Percentiles rank a stretch among this genome's conserved stretches.
Conservation (phyloP, 495 filamentous ascomycete species). For the Annulohypoxylon moriforme region DNA sequence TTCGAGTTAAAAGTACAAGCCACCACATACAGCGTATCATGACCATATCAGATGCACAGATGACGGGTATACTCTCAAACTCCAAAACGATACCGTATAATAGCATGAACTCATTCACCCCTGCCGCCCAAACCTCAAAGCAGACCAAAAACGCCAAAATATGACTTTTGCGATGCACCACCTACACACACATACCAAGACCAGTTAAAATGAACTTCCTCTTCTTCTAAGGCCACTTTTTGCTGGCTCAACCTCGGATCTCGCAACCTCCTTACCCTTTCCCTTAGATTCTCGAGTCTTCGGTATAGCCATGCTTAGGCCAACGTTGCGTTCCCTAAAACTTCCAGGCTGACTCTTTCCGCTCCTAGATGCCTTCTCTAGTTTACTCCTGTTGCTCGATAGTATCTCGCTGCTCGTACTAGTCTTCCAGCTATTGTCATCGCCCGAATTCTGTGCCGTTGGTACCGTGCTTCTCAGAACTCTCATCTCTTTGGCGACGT, state of each 20-base stretch:
- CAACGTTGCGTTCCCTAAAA: conserved; percentile 30
- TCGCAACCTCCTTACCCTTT: conserved; percentile 46
- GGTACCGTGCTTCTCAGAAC: conserved; percentile 62
- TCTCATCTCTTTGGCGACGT: conserved; percentile 86
- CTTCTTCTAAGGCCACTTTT: conserved; percentile 26
- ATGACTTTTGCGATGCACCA: conserved; percentile 12
- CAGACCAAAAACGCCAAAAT: conserved; percentile 35
- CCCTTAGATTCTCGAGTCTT: conserved; percentile 39
- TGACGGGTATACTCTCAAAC: conserved; percentile 19
- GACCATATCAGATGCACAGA: conserved; percentile 16
- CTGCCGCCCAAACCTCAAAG: conserved; percentile 7
- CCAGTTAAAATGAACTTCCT: conserved; percentile 49
- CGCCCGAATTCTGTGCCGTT: conserved; percentile 56
- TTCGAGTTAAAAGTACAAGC: conserved; percentile 29
- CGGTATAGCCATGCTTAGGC: not conserved
- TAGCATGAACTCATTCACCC: conserved; percentile 2
- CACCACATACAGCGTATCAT: conserved; percentile 13
- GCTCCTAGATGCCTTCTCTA: conserved; percentile 17
- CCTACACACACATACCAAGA: not conserved
- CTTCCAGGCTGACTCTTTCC: conserved; percentile 37
- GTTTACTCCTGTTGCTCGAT: conserved; percentile 31
- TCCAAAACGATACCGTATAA: conserved; percentile 7
- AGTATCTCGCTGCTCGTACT: conserved; percentile 34
- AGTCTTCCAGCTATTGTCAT: conserved; percentile 47
- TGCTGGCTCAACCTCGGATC: conserved; percentile 29